Evolutionary conservation across 2,329 filamentous ascomycete species (phyloP).

Genomic region (Trichoderma lentiforme): DNA sequence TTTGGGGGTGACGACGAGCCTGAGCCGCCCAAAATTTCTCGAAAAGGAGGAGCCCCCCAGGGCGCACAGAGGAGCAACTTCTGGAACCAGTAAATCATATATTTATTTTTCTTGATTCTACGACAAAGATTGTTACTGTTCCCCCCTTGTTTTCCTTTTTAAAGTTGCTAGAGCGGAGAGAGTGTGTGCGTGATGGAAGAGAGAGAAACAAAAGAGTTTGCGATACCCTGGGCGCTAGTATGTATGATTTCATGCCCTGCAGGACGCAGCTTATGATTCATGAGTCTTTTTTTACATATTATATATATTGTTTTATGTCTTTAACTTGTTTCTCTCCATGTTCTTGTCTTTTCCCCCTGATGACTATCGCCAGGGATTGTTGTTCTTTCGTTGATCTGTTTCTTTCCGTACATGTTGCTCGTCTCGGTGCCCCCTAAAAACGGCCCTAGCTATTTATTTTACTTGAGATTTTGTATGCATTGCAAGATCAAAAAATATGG

Average conservation of each 20-base stretch:
- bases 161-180: background rate
- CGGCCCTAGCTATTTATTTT: background rate
- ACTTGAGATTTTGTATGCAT: background rate
- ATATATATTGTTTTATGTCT: slow-evolving; percentile 17
- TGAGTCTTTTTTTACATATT: slow-evolving; percentile 22
- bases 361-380: background rate
- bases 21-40: slow-evolving; percentile 35
- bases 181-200: background rate
- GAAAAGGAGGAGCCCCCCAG: slow-evolving; percentile 34
- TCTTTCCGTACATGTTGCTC: background rate
- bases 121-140: background rate
- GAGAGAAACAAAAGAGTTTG: background rate
- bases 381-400: background rate
- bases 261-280: slow-evolving; percentile 35
- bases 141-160: background rate
- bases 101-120: background rate
- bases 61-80: slow-evolving; percentile 39
- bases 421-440: background rate
- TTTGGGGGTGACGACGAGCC: slow-evolving; percentile 51
- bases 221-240: slow-evolving; percentile 16
- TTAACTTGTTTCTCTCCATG: background rate
- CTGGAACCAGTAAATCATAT: slow-evolving; percentile 37
- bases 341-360: slow-evolving; percentile 1
- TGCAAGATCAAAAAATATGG: background rate
- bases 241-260: slow-evolving; percentile 24